A percentile compares a stretch with the other conserved stretches of the same genome.
phyloP scores from a whole-genome alignment of 768 basidiomycete genomes.

The Fistulinella prunicolor region DNA sequence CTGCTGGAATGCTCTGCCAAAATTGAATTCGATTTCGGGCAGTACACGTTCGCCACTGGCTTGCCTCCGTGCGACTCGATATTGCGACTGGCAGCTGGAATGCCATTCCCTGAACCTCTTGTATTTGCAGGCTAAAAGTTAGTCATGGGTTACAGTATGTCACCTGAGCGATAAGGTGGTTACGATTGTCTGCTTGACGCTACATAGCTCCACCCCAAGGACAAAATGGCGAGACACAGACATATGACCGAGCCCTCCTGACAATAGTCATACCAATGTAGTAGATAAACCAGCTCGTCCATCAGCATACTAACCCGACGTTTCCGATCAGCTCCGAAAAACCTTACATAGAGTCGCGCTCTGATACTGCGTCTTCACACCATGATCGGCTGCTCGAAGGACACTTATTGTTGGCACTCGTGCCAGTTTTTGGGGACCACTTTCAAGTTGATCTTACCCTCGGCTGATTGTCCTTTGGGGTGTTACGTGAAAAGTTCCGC shows the following conservation, averaged over 20 bases:
- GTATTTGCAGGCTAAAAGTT: not conserved
- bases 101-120: slow-evolving; percentile 64
- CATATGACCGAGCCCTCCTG: slow-evolving; percentile 84
- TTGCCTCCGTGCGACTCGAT: slow-evolving; percentile 59
- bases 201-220: slow-evolving; percentile 89
- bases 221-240: slow-evolving; percentile 78
- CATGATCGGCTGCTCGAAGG: too few relatives aligned
- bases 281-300: slow-evolving; percentile 64
- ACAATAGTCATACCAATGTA: slow-evolving; percentile 85
- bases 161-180: slow-evolving; percentile 83
- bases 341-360: slow-evolving; percentile 88
- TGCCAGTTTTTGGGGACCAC: too few relatives aligned
- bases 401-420: too few relatives aligned
- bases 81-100: slow-evolving; percentile 82
- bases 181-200: slow-evolving; percentile 88
- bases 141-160: slow-evolving; percentile 19
- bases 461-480: too few relatives aligned
- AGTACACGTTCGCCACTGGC: slow-evolving; percentile 38
- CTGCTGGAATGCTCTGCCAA: slow-evolving; percentile 89
- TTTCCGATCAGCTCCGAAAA: not conserved
- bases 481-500: too few relatives aligned
- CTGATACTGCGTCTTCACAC: too few relatives aligned
- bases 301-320: not conserved
- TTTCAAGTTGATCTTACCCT: too few relatives aligned
- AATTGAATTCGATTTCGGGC: slow-evolving; percentile 90